phyloP scores from a whole-genome alignment of 208 protist species.

The Acanthamoeba lenticulata region DNA sequence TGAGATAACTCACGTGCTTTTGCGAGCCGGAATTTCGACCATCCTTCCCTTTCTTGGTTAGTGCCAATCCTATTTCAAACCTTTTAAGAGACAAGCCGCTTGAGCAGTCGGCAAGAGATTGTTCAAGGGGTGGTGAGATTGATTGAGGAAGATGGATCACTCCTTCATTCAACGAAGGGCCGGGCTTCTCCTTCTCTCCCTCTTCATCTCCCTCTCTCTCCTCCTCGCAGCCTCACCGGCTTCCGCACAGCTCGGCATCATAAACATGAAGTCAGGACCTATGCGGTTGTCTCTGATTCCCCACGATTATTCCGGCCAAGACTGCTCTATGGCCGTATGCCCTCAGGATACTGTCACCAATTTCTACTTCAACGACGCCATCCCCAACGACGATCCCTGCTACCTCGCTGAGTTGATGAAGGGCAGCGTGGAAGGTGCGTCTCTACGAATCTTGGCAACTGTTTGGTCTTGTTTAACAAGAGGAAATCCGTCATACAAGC shows the following conservation, averaged over 20 bases:
- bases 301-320: background rate
- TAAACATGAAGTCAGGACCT: background rate
- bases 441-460: background rate
- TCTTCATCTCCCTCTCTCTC: background rate
- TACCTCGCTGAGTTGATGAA: background rate
- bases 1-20: too few species aligned
- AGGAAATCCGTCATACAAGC: background rate
- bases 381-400: background rate
- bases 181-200: background rate
- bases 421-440: background rate
- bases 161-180: too few species aligned
- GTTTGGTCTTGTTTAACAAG: background rate
- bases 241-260: background rate
- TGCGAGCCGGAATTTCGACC: too few species aligned
- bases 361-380: conserved; percentile 35
- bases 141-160: background rate
- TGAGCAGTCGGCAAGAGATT: too few species aligned
- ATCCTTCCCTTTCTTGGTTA: too few species aligned
- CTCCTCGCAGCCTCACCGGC: background rate
- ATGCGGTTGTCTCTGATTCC: background rate
- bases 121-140: too few species aligned
- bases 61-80: too few species aligned
- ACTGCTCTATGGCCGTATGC: background rate
- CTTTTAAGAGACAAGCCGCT: too few species aligned
- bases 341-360: background rate